A percentile compares a stretch with the other conserved stretches of the same genome.
These are phyloP conservation scores for Arthrobotrys megalospora DNA, from an alignment of 2,329 filamentous ascomycete species.

Conservation along the genomic window DNA sequence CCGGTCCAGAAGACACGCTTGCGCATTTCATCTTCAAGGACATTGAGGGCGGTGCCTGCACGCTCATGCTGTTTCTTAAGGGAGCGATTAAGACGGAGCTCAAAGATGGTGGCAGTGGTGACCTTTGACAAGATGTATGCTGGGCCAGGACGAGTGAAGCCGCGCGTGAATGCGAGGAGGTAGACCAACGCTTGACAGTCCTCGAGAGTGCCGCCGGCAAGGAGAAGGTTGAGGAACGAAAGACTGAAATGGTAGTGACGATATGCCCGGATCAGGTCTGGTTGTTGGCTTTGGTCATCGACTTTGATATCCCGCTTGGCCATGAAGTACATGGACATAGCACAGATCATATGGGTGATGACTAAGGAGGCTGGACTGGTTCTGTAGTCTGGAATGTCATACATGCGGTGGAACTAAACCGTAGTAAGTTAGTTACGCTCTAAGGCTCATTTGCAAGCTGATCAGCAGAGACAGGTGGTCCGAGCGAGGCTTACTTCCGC, in stretches of 20 bases:
- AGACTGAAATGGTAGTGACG: slow-evolving; percentile 84
- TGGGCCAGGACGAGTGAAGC: slow-evolving; percentile 83
- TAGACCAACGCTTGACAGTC: slow-evolving; percentile 81
- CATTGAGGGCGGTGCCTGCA: slow-evolving; percentile 68
- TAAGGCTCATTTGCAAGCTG: slow-evolving; percentile 17
- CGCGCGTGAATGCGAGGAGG: slow-evolving; percentile 80
- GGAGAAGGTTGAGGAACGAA: slow-evolving; percentile 77
- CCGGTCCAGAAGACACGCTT: slow-evolving; percentile 85
- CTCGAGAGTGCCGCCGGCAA: slow-evolving; percentile 74
- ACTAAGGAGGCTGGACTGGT: slow-evolving; percentile 77
- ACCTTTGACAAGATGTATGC: slow-evolving; percentile 78
- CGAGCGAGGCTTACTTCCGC: slow-evolving; percentile 72
- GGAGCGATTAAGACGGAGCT: slow-evolving; percentile 82
- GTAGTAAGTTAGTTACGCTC: slow-evolving; percentile 59
- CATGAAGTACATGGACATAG: slow-evolving; percentile 83
- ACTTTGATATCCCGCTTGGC: slow-evolving; percentile 71
- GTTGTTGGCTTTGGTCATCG: slow-evolving; percentile 68
- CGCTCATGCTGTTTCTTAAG: slow-evolving; percentile 73
- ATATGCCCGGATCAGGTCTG: slow-evolving; percentile 77
- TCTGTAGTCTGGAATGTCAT: slow-evolving; percentile 77
- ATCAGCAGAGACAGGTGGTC: slow-evolving; percentile 26
- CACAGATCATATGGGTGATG: slow-evolving; percentile 83
- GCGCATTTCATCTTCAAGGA: slow-evolving; percentile 80
- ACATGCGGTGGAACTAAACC: slow-evolving; percentile 75
- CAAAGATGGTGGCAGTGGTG: slow-evolving; percentile 79